Percentiles rank a stretch among this genome's conserved stretches.
phyloP scores from a whole-genome alignment of 805 yeast species.

The Pichia gijzeniarum region DNA sequence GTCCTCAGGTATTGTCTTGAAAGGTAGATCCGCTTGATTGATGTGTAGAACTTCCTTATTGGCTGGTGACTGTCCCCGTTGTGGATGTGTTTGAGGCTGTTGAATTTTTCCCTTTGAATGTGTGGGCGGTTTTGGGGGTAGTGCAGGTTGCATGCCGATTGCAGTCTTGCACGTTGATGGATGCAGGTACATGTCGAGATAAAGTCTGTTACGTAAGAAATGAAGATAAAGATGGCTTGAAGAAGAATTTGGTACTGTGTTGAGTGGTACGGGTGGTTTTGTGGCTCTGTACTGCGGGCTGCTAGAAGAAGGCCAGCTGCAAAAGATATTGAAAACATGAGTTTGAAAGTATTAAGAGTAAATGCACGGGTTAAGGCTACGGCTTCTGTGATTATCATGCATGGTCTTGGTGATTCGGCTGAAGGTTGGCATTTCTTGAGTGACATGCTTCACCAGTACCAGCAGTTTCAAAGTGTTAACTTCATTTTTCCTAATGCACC shows the following conservation, averaged over 20 bases:
- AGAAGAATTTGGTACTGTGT: no score
- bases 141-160: slow-evolving; percentile 1
- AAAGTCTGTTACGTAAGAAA: no score
- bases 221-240: no score
- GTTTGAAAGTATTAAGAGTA: slow-evolving; percentile 30
- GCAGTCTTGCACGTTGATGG: no score
- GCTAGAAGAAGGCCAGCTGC: no score
- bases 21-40: slow-evolving; percentile 1
- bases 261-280: no score
- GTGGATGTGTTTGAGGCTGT: no score
- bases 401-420: slow-evolving; percentile 91
- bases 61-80: no score
- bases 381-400: slow-evolving; percentile 69
- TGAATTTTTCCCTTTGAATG: no score
- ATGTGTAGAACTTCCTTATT: no score
- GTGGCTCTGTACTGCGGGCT: no score
- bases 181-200: no score
- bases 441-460: slow-evolving; percentile 43
- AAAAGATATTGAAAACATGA: slow-evolving; percentile 2
- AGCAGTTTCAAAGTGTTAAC: slow-evolving; percentile 47
- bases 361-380: slow-evolving; percentile 40
- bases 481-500: slow-evolving; percentile 95
- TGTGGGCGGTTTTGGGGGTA: slow-evolving; percentile 2
- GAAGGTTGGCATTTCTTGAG: slow-evolving; percentile 85
- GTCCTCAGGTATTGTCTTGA: neutral